A percentile compares a stretch with the other conserved stretches of the same genome.
Evolutionary conservation across 768 basidiomycete genomes (phyloP).

Genomic region (Rhizopogon vesiculosus): DNA sequence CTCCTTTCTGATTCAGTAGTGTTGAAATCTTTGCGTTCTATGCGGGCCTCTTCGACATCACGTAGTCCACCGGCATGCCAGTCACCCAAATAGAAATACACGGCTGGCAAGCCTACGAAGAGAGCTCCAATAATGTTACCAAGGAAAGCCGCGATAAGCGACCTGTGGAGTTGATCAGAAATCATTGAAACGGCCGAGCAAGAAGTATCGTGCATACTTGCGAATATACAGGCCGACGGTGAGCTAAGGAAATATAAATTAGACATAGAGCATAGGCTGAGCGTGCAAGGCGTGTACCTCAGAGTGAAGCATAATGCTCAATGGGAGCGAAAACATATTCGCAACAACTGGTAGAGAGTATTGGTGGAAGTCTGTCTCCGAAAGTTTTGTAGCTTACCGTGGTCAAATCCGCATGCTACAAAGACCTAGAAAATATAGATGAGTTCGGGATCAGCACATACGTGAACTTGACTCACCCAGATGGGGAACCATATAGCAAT

Average conservation of each 20-base stretch:
- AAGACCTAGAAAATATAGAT: constrained; percentile 42
- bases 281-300: constrained; percentile 36
- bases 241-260: constrained; percentile 12
- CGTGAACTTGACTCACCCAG: constrained; percentile 41
- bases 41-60: constrained; percentile 32
- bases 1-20: constrained; percentile 3
- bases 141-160: constrained; percentile 58
- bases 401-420: constrained; percentile 67
- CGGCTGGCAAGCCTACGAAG: constrained; percentile 58
- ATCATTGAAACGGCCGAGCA: not conserved
- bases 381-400: constrained; percentile 39
- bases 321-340: constrained; percentile 72
- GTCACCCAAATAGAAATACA: constrained; percentile 60
- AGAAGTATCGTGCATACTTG: constrained; percentile 41
- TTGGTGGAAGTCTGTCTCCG: not conserved
- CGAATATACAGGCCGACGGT: constrained; percentile 50
- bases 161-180: constrained; percentile 27
- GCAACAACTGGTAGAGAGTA: constrained; percentile 45
- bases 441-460: not conserved
- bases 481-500: constrained; percentile 70
- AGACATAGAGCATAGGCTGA: not conserved
- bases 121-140: constrained; percentile 67
- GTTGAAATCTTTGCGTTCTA: constrained; percentile 7
- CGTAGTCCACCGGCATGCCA: constrained; percentile 35
- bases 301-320: constrained; percentile 68